phyloP scores from a whole-genome alignment of 148 eudicot species.

The Silene latifolia region DNA sequence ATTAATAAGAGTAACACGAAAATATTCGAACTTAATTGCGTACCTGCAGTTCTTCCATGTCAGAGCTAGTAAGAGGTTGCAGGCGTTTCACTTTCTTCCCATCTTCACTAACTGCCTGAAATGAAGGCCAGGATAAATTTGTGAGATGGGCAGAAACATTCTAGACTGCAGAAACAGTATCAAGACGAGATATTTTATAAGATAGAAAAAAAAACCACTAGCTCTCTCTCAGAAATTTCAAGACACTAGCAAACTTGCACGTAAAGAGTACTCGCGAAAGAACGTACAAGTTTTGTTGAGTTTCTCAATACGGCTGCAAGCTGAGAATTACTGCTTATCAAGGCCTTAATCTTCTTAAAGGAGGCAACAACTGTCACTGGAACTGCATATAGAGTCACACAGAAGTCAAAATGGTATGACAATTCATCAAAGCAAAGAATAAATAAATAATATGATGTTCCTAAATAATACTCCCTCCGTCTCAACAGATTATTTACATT shows the following conservation, averaged over 20 bases:
- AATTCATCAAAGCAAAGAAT: neutral
- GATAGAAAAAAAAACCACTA: neutral
- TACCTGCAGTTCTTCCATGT: conserved; percentile 96
- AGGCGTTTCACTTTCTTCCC: conserved; percentile 86
- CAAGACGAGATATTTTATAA: neutral
- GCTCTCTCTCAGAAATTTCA: neutral
- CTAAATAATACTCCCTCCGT: neutral
- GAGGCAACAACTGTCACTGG: conserved; percentile 86
- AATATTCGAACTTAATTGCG: conserved; percentile 12
- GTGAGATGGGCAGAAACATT: conserved; percentile 14
- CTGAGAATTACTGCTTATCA: conserved; percentile 60
- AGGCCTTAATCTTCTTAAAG: conserved; percentile 90
- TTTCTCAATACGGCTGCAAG: conserved; percentile 74
- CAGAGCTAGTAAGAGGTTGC: conserved; percentile 64
- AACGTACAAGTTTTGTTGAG: conserved; percentile 81
- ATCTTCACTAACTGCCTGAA: conserved; percentile 91
- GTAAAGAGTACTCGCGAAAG: neutral
- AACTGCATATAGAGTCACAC: conserved; percentile 40
- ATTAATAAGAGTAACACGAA: neutral
- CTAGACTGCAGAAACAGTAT: neutral
- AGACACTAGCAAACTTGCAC: neutral
- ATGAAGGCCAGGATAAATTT: conserved; percentile 12
- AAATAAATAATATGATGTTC: neutral
- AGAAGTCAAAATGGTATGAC: conserved; percentile 7
- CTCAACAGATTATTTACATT: too few species aligned